A percentile compares a stretch with the other conserved stretches of the same genome.
These are phyloP conservation scores for Pichia ethanolica DNA, from an alignment of 805 yeast genomes.

Conservation along the genomic window DNA sequence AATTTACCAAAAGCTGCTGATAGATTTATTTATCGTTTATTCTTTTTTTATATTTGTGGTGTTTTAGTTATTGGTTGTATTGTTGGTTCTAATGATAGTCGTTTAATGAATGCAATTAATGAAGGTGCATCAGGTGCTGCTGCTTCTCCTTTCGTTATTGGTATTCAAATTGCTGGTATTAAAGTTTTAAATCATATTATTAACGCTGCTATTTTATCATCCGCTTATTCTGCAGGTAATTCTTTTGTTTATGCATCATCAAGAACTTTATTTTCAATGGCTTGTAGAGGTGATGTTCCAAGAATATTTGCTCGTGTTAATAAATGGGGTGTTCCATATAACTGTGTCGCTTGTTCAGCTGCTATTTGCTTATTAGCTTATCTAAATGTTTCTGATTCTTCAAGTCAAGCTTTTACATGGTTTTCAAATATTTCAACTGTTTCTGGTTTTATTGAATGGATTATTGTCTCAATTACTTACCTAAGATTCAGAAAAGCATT, in stretches of 20 bases:
- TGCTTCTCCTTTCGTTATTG: conserved; percentile 84
- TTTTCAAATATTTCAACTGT: conserved; percentile 58
- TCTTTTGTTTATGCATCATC: conserved; percentile 68
- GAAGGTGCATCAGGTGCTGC: conserved; percentile 51
- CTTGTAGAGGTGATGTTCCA: conserved; percentile 73
- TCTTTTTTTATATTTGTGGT: conserved; percentile 51
- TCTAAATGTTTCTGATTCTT: conserved; percentile 53
- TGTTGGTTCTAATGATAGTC: conserved; percentile 45
- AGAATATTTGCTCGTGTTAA: conserved; percentile 52
- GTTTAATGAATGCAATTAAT: conserved; percentile 37
- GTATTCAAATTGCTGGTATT: conserved; percentile 63
- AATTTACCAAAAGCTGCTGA: conserved; percentile 56
- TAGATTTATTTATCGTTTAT: conserved; percentile 54
- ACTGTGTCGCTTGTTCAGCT: conserved; percentile 45
- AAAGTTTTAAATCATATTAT: conserved; percentile 65
- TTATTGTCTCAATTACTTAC: conserved; percentile 46
- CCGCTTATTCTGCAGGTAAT: conserved; percentile 61
- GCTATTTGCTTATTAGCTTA: conserved; percentile 49
- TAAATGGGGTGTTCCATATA: conserved; percentile 61
- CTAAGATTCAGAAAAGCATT: conserved; percentile 62
- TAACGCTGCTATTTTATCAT: conserved; percentile 58
- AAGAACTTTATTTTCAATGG: conserved; percentile 66
- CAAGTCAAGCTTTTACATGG: conserved; percentile 61
- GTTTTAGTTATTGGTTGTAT: conserved; percentile 53
- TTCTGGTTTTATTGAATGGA: conserved; percentile 64